Conservation (phyloP, 73 alveolate species). For the Blepharisma japonicum region DNA sequence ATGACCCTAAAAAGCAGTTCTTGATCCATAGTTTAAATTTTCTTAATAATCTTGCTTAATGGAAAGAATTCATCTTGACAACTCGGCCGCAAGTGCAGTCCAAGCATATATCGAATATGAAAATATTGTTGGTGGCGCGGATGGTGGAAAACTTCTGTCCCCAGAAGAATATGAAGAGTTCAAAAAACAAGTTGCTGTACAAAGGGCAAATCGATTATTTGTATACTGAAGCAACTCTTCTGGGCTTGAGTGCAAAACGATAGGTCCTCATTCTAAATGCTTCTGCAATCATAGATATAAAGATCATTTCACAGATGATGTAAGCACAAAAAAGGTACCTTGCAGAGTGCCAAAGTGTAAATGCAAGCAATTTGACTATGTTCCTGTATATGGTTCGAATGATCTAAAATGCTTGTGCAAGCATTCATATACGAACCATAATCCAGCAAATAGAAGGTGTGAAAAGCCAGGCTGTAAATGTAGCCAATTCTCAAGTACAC, state of each 20-base stretch:
- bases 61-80: constrained; percentile 71
- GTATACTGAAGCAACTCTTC: constrained; percentile 84
- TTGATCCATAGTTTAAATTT: constrained; percentile 12
- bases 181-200: constrained; percentile 77
- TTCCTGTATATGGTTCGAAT: constrained; percentile 92
- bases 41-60: not conserved
- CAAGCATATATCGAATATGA: constrained; percentile 90
- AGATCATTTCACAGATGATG: constrained; percentile 84
- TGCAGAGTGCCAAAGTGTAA: constrained; percentile 84
- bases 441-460: constrained; percentile 58
- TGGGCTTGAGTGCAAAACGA: constrained; percentile 88
- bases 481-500: constrained; percentile 74
- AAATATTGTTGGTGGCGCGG: constrained; percentile 92
- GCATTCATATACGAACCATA: constrained; percentile 91
- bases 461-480: constrained; percentile 63
- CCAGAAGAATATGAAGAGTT: constrained; percentile 90
- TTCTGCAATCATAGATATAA: constrained; percentile 96
- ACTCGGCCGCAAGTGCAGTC: constrained; percentile 80
- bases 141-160: constrained; percentile 87
- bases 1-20: constrained; percentile 48
- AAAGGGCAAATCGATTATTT: constrained; percentile 77
- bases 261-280: constrained; percentile 95
- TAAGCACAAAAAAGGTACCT: constrained; percentile 77
- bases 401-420: constrained; percentile 95
- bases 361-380: constrained; percentile 84